Evolutionary conservation across 306 rosid species (phyloP).

Genomic region (Cucumis melo): DNA sequence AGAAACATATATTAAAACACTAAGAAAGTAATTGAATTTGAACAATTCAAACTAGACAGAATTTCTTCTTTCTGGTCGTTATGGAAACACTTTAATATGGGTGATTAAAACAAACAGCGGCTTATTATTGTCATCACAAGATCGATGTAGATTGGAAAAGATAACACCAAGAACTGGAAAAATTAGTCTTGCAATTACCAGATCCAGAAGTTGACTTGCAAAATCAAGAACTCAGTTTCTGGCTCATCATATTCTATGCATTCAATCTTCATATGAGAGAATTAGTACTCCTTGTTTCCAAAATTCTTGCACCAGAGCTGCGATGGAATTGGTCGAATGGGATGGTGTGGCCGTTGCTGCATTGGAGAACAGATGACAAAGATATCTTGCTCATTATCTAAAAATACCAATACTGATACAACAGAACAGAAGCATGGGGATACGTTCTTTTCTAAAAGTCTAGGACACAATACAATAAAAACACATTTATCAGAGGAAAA

Average conservation of each 20-base stretch:
- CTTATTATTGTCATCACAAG: constrained; percentile 30
- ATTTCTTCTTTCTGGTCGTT: no score
- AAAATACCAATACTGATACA: no score
- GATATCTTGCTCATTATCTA: constrained; percentile 2
- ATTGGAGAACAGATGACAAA: constrained; percentile 1
- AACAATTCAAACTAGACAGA: neutral
- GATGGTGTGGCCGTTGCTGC: constrained; percentile 98
- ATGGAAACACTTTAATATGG: neutral
- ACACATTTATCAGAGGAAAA: no score
- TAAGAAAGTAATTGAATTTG: neutral
- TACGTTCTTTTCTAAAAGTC: no score
- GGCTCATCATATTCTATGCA: constrained; percentile 7
- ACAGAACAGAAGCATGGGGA: no score
- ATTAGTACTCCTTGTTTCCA: constrained; percentile 68
- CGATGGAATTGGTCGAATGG: constrained; percentile 96
- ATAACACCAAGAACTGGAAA: neutral
- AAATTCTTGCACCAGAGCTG: constrained; percentile 97
- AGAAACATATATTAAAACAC: neutral
- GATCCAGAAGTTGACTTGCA: constrained; percentile 11
- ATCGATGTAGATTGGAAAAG: neutral
- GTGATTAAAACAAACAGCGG: neutral
- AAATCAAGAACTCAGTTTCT: constrained; percentile 16
- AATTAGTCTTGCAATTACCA: neutral
- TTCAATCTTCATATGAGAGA: constrained; percentile 1
- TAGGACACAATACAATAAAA: no score